Evolutionary conservation across 768 basidiomycete species (phyloP).

Genomic region (Naganishia kalamii): DNA sequence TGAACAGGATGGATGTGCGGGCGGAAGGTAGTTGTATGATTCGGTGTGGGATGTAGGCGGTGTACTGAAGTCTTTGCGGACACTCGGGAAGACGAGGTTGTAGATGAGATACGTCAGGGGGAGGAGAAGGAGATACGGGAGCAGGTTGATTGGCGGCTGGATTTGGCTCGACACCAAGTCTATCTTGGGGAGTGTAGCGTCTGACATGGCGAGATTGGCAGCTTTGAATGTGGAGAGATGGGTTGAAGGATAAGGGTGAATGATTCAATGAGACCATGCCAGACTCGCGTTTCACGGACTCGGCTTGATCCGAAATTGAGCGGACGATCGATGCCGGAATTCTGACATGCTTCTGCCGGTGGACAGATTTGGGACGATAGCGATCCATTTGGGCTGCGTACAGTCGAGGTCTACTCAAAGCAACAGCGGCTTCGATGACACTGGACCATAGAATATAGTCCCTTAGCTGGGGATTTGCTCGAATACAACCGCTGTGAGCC

Average conservation of each 20-base stretch:
- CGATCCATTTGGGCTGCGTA: too few species aligned
- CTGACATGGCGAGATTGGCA: neutral
- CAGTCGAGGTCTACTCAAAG: too few species aligned
- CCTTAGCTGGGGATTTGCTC: too few species aligned
- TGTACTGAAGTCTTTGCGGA: constrained; percentile 19
- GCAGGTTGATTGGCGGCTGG: neutral
- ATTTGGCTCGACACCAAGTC: neutral
- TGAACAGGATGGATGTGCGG: constrained; percentile 68
- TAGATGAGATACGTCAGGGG: constrained; percentile 36
- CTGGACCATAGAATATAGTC: too few species aligned
- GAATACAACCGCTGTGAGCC: too few species aligned
- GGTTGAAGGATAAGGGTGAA: neutral
- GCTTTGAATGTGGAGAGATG: neutral
- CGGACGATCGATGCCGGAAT: too few species aligned
- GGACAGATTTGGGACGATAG: too few species aligned
- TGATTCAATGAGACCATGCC: too few species aligned
- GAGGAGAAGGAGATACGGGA: constrained; percentile 28
- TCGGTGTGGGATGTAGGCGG: constrained; percentile 40
- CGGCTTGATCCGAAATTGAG: too few species aligned
- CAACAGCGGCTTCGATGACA: too few species aligned
- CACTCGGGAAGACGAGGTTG: constrained; percentile 61
- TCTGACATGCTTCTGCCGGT: too few species aligned
- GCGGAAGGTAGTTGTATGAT: constrained; percentile 88
- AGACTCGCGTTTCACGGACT: too few species aligned
- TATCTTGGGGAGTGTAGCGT: neutral